Percentiles rank a stretch among this genome's conserved stretches.
phyloP scores from a whole-genome alignment of 257 asterid genomes.

The Leonotis leonurus region DNA sequence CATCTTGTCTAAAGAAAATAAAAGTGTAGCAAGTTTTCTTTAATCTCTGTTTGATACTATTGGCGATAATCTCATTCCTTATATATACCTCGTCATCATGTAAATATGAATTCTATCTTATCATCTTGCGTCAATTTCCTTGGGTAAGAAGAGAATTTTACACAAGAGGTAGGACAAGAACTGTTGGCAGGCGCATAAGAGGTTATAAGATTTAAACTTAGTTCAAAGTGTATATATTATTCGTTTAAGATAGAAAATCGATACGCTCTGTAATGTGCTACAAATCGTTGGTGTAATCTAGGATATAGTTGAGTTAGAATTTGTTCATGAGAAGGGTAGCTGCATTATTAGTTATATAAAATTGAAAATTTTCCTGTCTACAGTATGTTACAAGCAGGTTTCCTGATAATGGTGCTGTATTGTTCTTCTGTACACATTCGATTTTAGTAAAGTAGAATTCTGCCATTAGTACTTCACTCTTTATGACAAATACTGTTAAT shows the following conservation, averaged over 20 bases:
- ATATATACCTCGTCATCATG: background rate
- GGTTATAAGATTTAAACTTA: background rate
- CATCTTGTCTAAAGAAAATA: background rate
- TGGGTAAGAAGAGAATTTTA: background rate
- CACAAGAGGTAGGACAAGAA: background rate
- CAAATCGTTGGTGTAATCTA: background rate
- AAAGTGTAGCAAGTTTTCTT: background rate
- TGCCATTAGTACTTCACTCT: background rate
- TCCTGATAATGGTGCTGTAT: background rate
- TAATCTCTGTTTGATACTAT: background rate
- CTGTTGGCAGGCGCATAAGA: background rate
- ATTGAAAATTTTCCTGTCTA: background rate
- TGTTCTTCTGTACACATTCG: background rate
- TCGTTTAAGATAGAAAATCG: background rate
- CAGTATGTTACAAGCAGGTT: background rate
- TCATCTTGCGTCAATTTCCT: background rate
- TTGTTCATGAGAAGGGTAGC: conserved; percentile 1
- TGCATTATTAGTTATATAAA: background rate
- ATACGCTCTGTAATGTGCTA: background rate
- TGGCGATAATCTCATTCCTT: too few relatives aligned
- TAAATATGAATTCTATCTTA: background rate
- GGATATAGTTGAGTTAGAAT: conserved; percentile 1
- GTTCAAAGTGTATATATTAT: background rate
- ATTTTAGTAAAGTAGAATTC: background rate
- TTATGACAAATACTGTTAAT: background rate